A percentile compares a stretch with the other conserved stretches of the same genome.
These are phyloP conservation scores for Plasmodium yoelii DNA, from an alignment of 169 alveolate species.

Conservation along the genomic window DNA sequence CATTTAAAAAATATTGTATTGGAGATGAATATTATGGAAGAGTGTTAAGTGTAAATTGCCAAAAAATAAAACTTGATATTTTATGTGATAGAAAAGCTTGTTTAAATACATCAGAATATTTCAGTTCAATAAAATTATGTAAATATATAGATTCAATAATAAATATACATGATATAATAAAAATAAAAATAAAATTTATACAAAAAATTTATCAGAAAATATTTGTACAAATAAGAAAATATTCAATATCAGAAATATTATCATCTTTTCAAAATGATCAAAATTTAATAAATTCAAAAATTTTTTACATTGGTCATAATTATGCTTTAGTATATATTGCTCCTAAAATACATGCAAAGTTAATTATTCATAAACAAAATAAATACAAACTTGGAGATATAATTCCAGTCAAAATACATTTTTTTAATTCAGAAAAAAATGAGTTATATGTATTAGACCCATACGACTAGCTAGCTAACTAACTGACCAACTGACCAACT, in stretches of 20 bases:
- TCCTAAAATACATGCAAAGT: slow-evolving; percentile 48
- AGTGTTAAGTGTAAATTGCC: slow-evolving; percentile 34
- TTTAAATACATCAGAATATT: slow-evolving; percentile 64
- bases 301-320: slow-evolving; percentile 2
- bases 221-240: slow-evolving; percentile 32
- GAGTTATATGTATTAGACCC: slow-evolving; percentile 27
- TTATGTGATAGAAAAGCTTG: slow-evolving; percentile 71
- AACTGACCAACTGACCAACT: too few species aligned
- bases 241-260: slow-evolving; percentile 32
- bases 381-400: slow-evolving; percentile 15
- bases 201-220: slow-evolving; percentile 49
- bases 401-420: slow-evolving; percentile 9
- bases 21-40: slow-evolving; percentile 67
- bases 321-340: slow-evolving; percentile 40
- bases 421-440: slow-evolving; percentile 16
- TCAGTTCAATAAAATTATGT: neutral
- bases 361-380: slow-evolving; percentile 8
- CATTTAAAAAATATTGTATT: slow-evolving; percentile 54
- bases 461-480: too few species aligned
- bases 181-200: slow-evolving; percentile 41
- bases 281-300: slow-evolving; percentile 16
- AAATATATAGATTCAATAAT: slow-evolving; percentile 38
- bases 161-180: slow-evolving; percentile 47
- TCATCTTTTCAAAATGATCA: slow-evolving; percentile 47
- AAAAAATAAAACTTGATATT: slow-evolving; percentile 52